Base-by-base conservation (phyloP, 352 stramenopile genomes). In the Lagenidium giganteum region DNA sequence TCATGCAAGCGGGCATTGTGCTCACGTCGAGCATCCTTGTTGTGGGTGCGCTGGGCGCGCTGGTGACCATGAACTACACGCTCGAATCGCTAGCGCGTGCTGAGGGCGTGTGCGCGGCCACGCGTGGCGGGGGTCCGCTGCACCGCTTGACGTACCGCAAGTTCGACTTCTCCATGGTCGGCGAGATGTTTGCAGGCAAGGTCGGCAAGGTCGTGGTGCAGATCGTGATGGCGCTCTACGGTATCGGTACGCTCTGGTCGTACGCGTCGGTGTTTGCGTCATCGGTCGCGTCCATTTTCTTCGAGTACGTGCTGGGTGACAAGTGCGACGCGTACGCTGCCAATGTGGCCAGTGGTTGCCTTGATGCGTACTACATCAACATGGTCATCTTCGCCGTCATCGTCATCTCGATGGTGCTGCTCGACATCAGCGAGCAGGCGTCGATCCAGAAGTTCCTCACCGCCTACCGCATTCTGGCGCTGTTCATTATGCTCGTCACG, bases 1-100 rank as follows among this genome's bases (percentile, higher is more conserved):
- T 93, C 60, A 75, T 71, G 57, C 48, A 78, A 38, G 78, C 67
- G 8, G 81, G 81, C 33, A 70, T 93, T 30, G 66, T 61, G 13
- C 71, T 93, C 39, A 73, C 67, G 16, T 56, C 74, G 8, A 45
- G 46, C 13, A 63, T 93, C 46, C 73, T 93, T 53, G 39, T 86
- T 29, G 37, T 78, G 13, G 78, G 81, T 38, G 71, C 85, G 22
- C 14, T 76, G 3, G 75, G 75, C 21, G 78, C 77, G 22, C 46
- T 89, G 13, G 37, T 93, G 33, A 89, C 81, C 18, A 93, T 93
- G 81, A 93, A 93, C 61, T 93, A 93, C 66, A 93, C 81, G 52
- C 64, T 93, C 38, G 81, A 93, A 48, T 85, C 78, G 7, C 58
- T 93, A 8, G 77, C 81, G 8, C 67, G 81, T 9, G 78, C 81